Evolutionary conservation across 2,329 filamentous ascomycete species (phyloP).

Genomic region (Hymenoscyphus salicellus): DNA sequence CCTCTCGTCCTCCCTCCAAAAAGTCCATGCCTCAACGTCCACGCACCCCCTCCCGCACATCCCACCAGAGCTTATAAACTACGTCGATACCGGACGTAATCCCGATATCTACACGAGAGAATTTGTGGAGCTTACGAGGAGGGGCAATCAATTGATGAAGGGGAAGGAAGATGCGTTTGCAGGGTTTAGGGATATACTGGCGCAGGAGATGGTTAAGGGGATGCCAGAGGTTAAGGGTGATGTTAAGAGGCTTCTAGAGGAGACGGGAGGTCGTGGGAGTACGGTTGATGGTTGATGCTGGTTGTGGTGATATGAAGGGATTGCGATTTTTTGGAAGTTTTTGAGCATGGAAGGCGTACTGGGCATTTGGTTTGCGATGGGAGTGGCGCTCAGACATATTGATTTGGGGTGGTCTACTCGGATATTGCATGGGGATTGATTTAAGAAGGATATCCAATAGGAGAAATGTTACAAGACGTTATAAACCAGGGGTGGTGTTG

Average conservation of each 20-base stretch:
- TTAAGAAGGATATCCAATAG: not conserved
- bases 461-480: not conserved
- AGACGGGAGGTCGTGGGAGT: slow-evolving; percentile 24
- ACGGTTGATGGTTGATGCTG: not conserved
- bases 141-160: slow-evolving; percentile 64
- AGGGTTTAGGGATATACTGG: slow-evolving; percentile 60
- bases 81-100: slow-evolving; percentile 69
- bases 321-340: not conserved
- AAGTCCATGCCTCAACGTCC: slow-evolving; percentile 39
- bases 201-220: slow-evolving; percentile 37
- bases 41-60: slow-evolving; percentile 46
- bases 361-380: not conserved
- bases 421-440: not conserved
- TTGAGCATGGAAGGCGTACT: not conserved
- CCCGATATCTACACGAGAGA: slow-evolving; percentile 73
- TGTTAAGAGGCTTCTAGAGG: slow-evolving; percentile 29
- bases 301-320: not conserved
- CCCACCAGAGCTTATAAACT: slow-evolving; percentile 62
- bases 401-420: not conserved
- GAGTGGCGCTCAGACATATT: not conserved
- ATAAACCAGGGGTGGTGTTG: not conserved
- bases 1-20: slow-evolving; percentile 41
- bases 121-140: slow-evolving; percentile 66
- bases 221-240: slow-evolving; percentile 35
- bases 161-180: slow-evolving; percentile 63